Percentiles rank a stretch among this genome's conserved stretches.
Conservation (phyloP, 129 eudicot species). For the Centaurea solstitialis region DNA sequence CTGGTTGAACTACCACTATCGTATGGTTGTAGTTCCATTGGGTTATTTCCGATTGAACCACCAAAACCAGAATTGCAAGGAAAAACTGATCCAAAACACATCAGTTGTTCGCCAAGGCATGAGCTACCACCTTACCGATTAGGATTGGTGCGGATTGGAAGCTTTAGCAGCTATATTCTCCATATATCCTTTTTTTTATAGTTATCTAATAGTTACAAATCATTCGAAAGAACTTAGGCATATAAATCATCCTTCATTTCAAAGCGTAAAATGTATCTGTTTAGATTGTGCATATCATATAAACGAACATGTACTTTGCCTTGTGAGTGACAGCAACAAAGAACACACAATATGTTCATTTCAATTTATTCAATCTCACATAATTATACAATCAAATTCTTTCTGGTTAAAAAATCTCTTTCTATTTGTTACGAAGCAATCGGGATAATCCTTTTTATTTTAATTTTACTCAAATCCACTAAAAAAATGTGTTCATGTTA, state of each 20-base stretch:
- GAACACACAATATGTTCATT: not conserved
- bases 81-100: not conserved
- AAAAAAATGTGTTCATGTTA: not conserved
- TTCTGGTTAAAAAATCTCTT: not conserved
- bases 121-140: not conserved
- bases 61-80: not conserved
- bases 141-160: not conserved
- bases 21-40: too few species aligned
- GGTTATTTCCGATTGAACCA: too few species aligned
- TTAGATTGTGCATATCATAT: not conserved
- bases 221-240: not conserved
- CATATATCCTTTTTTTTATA: not conserved
- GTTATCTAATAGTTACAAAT: not conserved
- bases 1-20: too few species aligned
- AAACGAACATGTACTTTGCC: not conserved
- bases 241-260: not conserved
- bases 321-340: not conserved
- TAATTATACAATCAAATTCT: not conserved
- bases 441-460: not conserved
- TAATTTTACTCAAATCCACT: not conserved
- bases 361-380: not conserved
- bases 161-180: not conserved
- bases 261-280: not conserved
- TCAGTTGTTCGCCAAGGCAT: not conserved
- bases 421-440: not conserved